These are phyloP conservation scores for Obelidium mucronatum DNA, from an alignment of 192 early-diverging fungal species.

Conservation along the genomic window DNA sequence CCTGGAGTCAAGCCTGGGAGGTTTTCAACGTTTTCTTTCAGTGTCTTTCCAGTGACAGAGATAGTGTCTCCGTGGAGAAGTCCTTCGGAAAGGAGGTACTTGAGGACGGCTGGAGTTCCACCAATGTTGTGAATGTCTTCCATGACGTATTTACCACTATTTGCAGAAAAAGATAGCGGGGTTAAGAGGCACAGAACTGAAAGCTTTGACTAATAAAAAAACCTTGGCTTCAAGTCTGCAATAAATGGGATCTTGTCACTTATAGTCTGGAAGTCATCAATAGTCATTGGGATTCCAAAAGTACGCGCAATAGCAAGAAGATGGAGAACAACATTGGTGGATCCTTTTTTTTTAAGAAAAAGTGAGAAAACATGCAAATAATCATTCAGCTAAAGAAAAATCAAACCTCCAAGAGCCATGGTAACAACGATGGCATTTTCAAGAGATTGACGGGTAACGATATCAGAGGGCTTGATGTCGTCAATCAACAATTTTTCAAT, in stretches of 20 bases:
- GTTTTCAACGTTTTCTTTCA: slow-evolving; percentile 88
- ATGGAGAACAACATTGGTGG: slow-evolving; percentile 97
- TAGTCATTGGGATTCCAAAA: slow-evolving; percentile 79
- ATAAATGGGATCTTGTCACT: slow-evolving; percentile 92
- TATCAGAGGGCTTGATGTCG: slow-evolving; percentile 94
- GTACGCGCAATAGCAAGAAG: slow-evolving; percentile 89
- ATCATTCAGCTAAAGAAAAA: background rate
- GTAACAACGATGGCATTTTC: slow-evolving; percentile 95
- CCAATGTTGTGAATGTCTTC: slow-evolving; percentile 93
- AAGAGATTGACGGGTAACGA: slow-evolving; percentile 94
- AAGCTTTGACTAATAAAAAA: no score
- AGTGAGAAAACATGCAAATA: slow-evolving; percentile 1
- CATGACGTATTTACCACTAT: slow-evolving; percentile 98
- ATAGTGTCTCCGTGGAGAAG: slow-evolving; percentile 86
- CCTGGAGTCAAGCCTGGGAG: slow-evolving; percentile 78
- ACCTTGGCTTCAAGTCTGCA: slow-evolving; percentile 95
- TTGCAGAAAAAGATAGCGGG: no score
- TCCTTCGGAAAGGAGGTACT: slow-evolving; percentile 89
- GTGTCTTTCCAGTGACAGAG: slow-evolving; percentile 97
- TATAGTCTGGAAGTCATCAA: slow-evolving; percentile 96
- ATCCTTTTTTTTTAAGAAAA: slow-evolving; percentile 53
- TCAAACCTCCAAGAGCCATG: slow-evolving; percentile 88
- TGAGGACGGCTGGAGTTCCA: slow-evolving; percentile 93
- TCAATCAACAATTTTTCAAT: slow-evolving; percentile 90
- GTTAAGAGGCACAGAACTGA: background rate